phyloP scores from a whole-genome alignment of 2,329 filamentous ascomycete genomes.

The Calonectria pteridis region DNA sequence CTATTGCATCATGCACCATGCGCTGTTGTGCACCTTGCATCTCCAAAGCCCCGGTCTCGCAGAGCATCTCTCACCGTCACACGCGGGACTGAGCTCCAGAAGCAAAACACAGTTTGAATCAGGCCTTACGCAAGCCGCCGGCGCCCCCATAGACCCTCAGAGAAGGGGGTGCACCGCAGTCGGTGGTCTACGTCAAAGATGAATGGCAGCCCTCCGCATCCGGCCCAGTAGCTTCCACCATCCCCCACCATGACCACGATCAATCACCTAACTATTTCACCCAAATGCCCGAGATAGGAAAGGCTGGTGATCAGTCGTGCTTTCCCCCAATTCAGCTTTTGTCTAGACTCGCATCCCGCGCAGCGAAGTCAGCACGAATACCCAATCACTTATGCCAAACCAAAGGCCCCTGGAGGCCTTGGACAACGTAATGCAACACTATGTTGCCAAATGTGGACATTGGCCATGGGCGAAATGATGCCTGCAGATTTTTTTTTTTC shows the following conservation, averaged over 20 bases:
- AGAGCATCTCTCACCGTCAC: neutral
- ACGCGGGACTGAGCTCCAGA: neutral
- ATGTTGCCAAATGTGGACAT: neutral
- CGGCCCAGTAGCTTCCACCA: slow-evolving; percentile 11
- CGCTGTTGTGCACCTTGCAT: slow-evolving; percentile 7
- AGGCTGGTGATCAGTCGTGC: slow-evolving; percentile 6
- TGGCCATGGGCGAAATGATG: slow-evolving; percentile 3
- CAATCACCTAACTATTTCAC: slow-evolving; percentile 43
- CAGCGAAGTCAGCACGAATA: neutral
- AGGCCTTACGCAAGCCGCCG: neutral
- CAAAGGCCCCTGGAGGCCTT: neutral
- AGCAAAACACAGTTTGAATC: neutral
- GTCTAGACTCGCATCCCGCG: neutral
- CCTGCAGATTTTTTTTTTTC: slow-evolving; percentile 2
- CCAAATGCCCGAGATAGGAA: slow-evolving; percentile 24
- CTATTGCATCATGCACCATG: neutral
- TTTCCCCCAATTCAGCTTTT: neutral
- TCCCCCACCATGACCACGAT: slow-evolving; percentile 32
- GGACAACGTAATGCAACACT: neutral
- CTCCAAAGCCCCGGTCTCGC: slow-evolving; percentile 18
- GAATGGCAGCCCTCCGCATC: slow-evolving; percentile 12
- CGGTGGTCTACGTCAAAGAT: neutral
- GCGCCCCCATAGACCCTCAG: neutral
- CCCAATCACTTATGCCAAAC: neutral
- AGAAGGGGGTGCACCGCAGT: slow-evolving; percentile 4